These are phyloP conservation scores for Hyphopichia wangnamkhiaoensis DNA, from an alignment of 1,139 yeast species.

Conservation along the genomic window DNA sequence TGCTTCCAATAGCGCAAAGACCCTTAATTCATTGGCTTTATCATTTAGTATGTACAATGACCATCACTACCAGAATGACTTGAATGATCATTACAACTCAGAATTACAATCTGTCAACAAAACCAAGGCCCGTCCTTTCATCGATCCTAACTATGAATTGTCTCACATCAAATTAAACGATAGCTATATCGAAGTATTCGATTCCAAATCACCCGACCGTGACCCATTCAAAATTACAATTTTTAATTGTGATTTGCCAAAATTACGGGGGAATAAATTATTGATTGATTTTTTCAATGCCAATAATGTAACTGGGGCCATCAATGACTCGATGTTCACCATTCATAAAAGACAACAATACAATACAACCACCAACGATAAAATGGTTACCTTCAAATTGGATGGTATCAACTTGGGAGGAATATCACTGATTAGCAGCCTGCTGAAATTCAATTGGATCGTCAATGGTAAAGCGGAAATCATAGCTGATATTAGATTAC, in stretches of 20 bases:
- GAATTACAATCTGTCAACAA: slow-evolving; percentile 11
- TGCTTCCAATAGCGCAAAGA: neutral
- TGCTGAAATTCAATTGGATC: slow-evolving; percentile 66
- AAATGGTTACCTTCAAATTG: slow-evolving; percentile 58
- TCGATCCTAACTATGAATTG: slow-evolving; percentile 48
- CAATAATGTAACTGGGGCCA: slow-evolving; percentile 67
- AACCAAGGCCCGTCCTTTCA: slow-evolving; percentile 11
- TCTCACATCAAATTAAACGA: slow-evolving; percentile 56
- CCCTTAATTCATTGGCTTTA: slow-evolving; percentile 3
- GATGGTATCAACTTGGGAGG: slow-evolving; percentile 62
- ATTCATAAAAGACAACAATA: slow-evolving; percentile 56
- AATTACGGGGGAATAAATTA: slow-evolving; percentile 57
- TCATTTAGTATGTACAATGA: slow-evolving; percentile 19
- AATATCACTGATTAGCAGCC: slow-evolving; percentile 34
- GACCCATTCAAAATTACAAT: slow-evolving; percentile 54
- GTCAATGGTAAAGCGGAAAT: slow-evolving; percentile 70
- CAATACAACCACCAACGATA: slow-evolving; percentile 21
- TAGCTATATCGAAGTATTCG: slow-evolving; percentile 49
- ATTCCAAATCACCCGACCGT: slow-evolving; percentile 16
- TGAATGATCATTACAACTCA: slow-evolving; percentile 26
- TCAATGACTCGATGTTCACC: slow-evolving; percentile 73
- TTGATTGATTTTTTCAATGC: slow-evolving; percentile 70
- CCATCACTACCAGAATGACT: slow-evolving; percentile 35
- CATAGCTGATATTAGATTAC: slow-evolving; percentile 69
- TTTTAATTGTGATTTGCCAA: slow-evolving; percentile 66